Base-by-base conservation (phyloP, 2,329 filamentous ascomycete genomes). In the Diaporthe helianthi region DNA sequence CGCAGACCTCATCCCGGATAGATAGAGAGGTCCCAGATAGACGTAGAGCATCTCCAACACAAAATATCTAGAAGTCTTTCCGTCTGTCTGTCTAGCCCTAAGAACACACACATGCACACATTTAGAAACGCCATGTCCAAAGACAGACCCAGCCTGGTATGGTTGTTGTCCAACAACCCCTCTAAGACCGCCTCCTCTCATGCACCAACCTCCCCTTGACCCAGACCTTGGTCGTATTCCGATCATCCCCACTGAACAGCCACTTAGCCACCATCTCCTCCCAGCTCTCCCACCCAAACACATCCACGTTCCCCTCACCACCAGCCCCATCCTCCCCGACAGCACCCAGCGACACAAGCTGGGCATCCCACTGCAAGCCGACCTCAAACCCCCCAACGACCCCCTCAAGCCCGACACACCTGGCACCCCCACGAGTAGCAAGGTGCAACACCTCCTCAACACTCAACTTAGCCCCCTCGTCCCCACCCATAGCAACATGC, bases 241-340 rank as follows among this genome's bases (percentile, higher is more conserved):
- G 85, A 80, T 98, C 96, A 82, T 98, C 94, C 0, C 96, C 96
- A 73, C 89, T 92, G 81, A 92, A 99, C 71, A 98, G 84, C 96
- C 96, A 99, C 84, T 99, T 99, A 65, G 93, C 92, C 13, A 98
- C 82, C 76, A 84, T 88, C 76, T 98, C 93, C 47, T 91, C 88
- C 93, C 92, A 97, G n/a, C 77, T 87, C 85, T 98, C 95, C 87
- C 91, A 93, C 1, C 94, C 94, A 83, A 98, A 99, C 0, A 98
- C 79, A 79, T 98, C 94, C 0, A 98, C 93, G 55, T 90, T 89
- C 0, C 91, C 90, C 1, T 81, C 80, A 4, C 85, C 68, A 4
- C 73, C 77, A 26, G 71, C 75, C 0, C 83, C 83, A 3, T 82
- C 79, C 6, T 80, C 80, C 1, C 81, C 80, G 1, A 88, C 84